Base-by-base conservation (phyloP, 257 asterid genomes). In the Haberlea rhodopensis region DNA sequence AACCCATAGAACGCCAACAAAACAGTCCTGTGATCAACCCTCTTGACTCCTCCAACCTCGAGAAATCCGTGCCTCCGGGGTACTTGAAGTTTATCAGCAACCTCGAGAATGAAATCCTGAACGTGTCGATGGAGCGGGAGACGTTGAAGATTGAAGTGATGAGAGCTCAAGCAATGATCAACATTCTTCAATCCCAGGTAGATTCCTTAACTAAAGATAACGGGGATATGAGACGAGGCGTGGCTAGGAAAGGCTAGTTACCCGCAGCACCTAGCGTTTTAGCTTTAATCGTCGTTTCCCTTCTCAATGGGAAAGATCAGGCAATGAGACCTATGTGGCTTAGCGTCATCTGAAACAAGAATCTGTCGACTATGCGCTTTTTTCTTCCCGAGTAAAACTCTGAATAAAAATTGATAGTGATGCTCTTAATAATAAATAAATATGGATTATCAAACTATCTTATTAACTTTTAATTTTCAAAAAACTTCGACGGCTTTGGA, bases 121-220 rank as follows among this genome's bases (percentile, higher is more conserved):
- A 86, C 21, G 88, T 85, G 5, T 84, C 97, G 54, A 85, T 87
- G 97, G 99, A 89, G 70, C 68, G 95, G 73, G 99, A 92, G 79
- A 87, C 90, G 0, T 45, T 83, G 71, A 92, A 86, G 91, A 85
- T 92, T 72, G 99, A 92, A 72, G 83, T 92, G 90, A 89, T 89
- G 96, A 81, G 99, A 57, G 95, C 95, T 26, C 88, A 92, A 48
- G 95, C 97, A 0, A 87, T 89, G 94, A 92, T 92, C 77, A 84
- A 87, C 82, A 71, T 87, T 66, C 96, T 92, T 68, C 97, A 92
- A 63, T 82, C 95, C 0, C 86, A 85, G 18, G 69, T 89, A 2
- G 96, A 87, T 25, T 58, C 76, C 21, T 6, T 89, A 83, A 65
- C 73, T 63, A 85, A 83, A 73, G 99, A 92, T 24, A 87, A 84